Evolutionary conservation across 2,329 filamentous ascomycete genomes (phyloP).

Genomic region (Rhinocladiella mackenziei): DNA sequence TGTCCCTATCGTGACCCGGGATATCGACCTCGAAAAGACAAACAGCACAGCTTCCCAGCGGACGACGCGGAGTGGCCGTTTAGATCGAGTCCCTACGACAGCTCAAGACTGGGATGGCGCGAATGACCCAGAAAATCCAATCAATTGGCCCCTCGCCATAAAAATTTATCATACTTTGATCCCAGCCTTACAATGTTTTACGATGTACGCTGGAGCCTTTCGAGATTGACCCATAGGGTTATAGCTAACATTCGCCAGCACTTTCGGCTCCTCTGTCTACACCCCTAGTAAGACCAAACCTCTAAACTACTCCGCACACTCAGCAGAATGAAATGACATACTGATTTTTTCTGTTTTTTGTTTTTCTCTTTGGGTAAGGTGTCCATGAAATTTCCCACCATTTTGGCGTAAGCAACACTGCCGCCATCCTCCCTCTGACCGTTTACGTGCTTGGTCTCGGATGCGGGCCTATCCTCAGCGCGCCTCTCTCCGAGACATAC

Average conservation of each 20-base stretch:
- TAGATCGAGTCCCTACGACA: constrained; percentile 12
- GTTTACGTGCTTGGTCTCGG: constrained; percentile 70
- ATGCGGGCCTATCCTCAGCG: constrained; percentile 67
- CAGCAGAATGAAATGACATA: too few species aligned
- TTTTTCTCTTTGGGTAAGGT: constrained; percentile 12
- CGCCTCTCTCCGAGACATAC: constrained; percentile 67
- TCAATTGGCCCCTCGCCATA: constrained; percentile 52
- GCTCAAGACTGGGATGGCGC: constrained; percentile 54
- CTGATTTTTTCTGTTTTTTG: too few species aligned
- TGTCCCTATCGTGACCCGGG: constrained; percentile 4
- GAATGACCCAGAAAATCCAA: constrained; percentile 55
- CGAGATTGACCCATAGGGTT: neutral
- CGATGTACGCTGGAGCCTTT: constrained; percentile 15
- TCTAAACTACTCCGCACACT: too few species aligned
- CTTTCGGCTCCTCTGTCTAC: constrained; percentile 36
- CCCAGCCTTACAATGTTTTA: constrained; percentile 25
- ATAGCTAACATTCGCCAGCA: constrained; percentile 21
- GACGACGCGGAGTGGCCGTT: constrained; percentile 10
- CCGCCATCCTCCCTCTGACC: constrained; percentile 57
- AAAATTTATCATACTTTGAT: constrained; percentile 39
- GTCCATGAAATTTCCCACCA: constrained; percentile 54
- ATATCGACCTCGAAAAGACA: constrained; percentile 22
- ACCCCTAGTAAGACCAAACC: constrained; percentile 26
- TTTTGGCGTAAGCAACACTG: constrained; percentile 33
- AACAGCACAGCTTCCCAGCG: constrained; percentile 10